These are phyloP conservation scores for Tetrapisispora arboricola DNA, from an alignment of 805 yeast species.

Conservation along the genomic window DNA sequence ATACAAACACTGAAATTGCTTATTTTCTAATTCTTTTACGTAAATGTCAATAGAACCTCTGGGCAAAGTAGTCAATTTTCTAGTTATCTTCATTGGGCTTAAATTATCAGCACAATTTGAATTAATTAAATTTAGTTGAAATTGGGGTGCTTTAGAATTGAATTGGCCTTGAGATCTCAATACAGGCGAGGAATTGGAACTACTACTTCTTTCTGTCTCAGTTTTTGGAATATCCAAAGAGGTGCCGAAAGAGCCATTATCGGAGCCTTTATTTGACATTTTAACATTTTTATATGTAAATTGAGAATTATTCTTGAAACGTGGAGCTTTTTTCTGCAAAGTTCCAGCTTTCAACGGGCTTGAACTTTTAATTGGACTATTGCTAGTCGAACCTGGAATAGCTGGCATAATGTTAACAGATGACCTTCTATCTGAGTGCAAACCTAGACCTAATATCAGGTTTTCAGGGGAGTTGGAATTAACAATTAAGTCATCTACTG, in stretches of 20 bases:
- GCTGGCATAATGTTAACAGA: conserved; percentile 12
- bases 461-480: no score
- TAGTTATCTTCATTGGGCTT: conserved; percentile 17
- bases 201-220: not conserved
- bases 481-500: not conserved
- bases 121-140: conserved; percentile 7
- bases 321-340: not conserved
- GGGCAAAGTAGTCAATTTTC: conserved; percentile 40
- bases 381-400: conserved; percentile 23
- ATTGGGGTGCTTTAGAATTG: conserved; percentile 15
- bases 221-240: not conserved
- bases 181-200: conserved; percentile 35
- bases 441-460: conserved; percentile 13
- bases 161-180: conserved; percentile 28
- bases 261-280: conserved; percentile 21
- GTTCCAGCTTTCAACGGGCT: not conserved
- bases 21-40: conserved; percentile 72
- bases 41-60: conserved; percentile 83
- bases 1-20: conserved; percentile 62
- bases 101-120: conserved; percentile 1
- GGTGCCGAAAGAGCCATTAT: not conserved
- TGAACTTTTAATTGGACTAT: conserved; percentile 15
- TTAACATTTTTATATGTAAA: not conserved
- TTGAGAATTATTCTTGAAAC: not conserved
- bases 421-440: conserved; percentile 7